Conservation (phyloP, 139 green algal species). For the Pycnococcus provasolii region DNA sequence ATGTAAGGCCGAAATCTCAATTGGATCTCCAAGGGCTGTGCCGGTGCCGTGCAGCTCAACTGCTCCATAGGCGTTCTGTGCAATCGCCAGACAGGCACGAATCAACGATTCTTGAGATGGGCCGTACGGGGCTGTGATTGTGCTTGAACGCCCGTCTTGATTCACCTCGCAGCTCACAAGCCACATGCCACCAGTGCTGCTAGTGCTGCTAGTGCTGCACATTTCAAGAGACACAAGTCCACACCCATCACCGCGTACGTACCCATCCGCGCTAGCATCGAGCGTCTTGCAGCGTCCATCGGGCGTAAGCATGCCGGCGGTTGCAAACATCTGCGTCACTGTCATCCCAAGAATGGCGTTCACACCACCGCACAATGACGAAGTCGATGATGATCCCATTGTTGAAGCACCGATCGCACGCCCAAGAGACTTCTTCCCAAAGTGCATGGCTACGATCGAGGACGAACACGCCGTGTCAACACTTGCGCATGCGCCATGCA, state of each 20-base stretch:
- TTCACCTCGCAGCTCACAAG: conserved; percentile 33
- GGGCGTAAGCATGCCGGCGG: conserved; percentile 20
- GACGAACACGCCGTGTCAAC: conserved; percentile 32
- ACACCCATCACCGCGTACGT: conserved; percentile 18
- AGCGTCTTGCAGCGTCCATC: conserved; percentile 19
- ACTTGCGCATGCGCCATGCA: conserved; percentile 11
- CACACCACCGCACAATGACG: background rate
- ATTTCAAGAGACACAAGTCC: no score
- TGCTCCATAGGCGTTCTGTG: background rate
- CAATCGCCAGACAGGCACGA: conserved; percentile 35
- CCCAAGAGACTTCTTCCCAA: conserved; percentile 31
- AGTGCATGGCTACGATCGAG: conserved; percentile 46
- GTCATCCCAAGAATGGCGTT: background rate
- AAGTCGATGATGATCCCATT: background rate
- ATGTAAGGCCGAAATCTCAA: conserved; percentile 31
- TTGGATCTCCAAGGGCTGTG: conserved; percentile 49
- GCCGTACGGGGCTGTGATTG: conserved; percentile 74
- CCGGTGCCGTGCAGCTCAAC: conserved; percentile 39
- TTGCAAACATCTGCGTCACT: conserved; percentile 9
- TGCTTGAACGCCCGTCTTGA: conserved; percentile 69
- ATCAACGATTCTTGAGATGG: conserved; percentile 68
- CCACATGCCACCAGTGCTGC: no score
- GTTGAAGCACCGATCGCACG: background rate
- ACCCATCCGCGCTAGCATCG: conserved; percentile 25
- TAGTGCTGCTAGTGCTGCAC: no score